Evolutionary conservation across 2,329 filamentous ascomycete genomes (phyloP).

Genomic region (Juglanconis sp.): DNA sequence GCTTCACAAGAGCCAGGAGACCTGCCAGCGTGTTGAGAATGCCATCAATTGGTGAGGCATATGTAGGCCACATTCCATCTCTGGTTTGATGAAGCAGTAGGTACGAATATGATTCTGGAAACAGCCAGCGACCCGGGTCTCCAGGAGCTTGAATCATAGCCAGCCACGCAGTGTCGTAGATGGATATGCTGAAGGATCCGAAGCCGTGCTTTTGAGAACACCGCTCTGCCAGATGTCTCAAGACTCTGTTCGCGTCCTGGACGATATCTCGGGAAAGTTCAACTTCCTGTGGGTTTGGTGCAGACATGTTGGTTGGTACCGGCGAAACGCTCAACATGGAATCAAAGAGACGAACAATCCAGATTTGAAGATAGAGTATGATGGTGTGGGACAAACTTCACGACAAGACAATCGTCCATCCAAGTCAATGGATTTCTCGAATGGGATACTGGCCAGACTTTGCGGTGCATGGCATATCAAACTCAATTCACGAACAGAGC

Average conservation of each 20-base stretch:
- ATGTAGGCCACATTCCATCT: not conserved
- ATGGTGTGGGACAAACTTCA: too few species aligned
- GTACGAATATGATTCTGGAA: not conserved
- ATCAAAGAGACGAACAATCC: too few species aligned
- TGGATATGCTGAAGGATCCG: not conserved
- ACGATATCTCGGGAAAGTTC: not conserved
- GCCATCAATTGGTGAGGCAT: not conserved
- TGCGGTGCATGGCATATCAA: not conserved
- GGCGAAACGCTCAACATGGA: too few species aligned
- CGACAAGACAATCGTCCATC: too few species aligned
- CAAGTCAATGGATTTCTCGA: not conserved
- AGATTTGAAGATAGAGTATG: too few species aligned
- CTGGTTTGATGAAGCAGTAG: not conserved
- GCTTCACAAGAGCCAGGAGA: not conserved
- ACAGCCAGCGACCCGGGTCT: not conserved
- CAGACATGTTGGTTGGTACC: not conserved
- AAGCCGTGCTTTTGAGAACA: not conserved
- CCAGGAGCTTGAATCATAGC: not conserved
- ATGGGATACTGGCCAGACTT: not conserved
- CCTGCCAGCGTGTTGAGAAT: not conserved
- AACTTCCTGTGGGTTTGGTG: not conserved
- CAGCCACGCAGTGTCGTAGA: slow-evolving; percentile 4
- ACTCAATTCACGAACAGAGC: not conserved
- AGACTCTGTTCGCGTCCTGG: not conserved
- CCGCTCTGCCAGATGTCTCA: not conserved